A percentile compares a stretch with the other conserved stretches of the same genome.
Evolutionary conservation across 805 yeast species (phyloP).

Genomic region (Deakozyma indianensis): DNA sequence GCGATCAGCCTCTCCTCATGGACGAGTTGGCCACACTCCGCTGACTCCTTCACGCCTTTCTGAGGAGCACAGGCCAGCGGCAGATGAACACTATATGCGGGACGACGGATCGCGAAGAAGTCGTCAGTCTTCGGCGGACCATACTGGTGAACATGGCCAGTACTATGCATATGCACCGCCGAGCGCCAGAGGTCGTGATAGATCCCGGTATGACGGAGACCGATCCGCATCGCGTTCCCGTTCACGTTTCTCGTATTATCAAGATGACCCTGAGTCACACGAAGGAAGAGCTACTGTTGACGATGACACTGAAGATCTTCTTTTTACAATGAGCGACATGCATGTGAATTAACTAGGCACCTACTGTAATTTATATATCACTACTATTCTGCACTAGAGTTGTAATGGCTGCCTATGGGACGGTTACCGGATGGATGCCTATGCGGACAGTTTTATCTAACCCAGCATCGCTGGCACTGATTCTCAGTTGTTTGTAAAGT

Average conservation of each 20-base stretch:
- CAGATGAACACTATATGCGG: neutral
- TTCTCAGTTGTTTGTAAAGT: too few species aligned
- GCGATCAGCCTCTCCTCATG: conserved; percentile 6
- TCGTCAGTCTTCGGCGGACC: too few species aligned
- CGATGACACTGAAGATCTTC: conserved; percentile 10
- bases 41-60: conserved; percentile 23
- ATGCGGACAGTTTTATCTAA: too few species aligned
- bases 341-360: neutral
- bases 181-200: conserved; percentile 6
- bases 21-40: conserved; percentile 15
- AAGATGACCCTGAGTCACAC: conserved; percentile 2
- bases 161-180: neutral
- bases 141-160: neutral
- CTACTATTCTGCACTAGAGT: neutral
- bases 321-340: conserved; percentile 15
- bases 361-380: neutral
- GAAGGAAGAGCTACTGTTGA: conserved; percentile 5
- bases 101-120: too few species aligned
- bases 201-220: conserved; percentile 10
- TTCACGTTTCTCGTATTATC: neutral
- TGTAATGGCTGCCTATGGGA: too few species aligned
- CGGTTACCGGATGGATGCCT: too few species aligned
- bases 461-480: too few species aligned
- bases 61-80: conserved; percentile 16
- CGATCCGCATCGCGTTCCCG: neutral